Evolutionary conservation across 2,329 filamentous ascomycete species (phyloP), one percentile per base, ranked within the genome.

Genomic region (Diaporthe citriasiana): DNA sequence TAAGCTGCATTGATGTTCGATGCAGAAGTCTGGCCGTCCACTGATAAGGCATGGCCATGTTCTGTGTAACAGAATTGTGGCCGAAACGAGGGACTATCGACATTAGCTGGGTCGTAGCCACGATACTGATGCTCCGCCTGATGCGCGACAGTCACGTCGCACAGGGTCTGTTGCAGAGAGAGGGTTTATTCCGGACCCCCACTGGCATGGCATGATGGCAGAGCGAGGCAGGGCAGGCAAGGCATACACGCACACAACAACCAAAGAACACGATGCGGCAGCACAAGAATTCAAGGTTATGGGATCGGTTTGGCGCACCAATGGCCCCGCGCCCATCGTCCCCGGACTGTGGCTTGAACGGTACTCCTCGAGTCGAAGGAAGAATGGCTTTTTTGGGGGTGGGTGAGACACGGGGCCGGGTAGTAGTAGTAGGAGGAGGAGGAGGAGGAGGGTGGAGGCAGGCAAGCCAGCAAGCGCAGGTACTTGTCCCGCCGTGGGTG

Each of bases 261-360:
- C 59, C 35, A 51, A 38, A 19, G 12, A 25, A 35, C 45, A 68
- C 47, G 40, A 33, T 50, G 38, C 13, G 63, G 63, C 45, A 27
- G n/a, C 63, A 40, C 25, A 53, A 50, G 63, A 47, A 68, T 68
- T 68, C 63, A 68, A 68, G 63, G 63, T 68, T 68, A 17, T 51
- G 47, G 45, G 47, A 68, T 53, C 25, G 45, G n/a, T 15, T 4
- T 40, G 47, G n/a, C 47, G 40, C n/a, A 1, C 45, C 45, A 45
- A 51, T n/a, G 63, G 13, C 63, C 63, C 63, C 45, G 25, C 22
- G 45, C 47, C 30, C 13, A 13, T 17, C 45, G 40, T 68, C 63
- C 45, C 63, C 63, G 6, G 63, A 68, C 47, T 68, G 47, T 68
- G 63, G 63, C 63, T 51, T 66, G 45, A 51, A 30, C 30, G 33